phyloP scores from a whole-genome alignment of 768 basidiomycete species.

The Boletus rex-veris region DNA sequence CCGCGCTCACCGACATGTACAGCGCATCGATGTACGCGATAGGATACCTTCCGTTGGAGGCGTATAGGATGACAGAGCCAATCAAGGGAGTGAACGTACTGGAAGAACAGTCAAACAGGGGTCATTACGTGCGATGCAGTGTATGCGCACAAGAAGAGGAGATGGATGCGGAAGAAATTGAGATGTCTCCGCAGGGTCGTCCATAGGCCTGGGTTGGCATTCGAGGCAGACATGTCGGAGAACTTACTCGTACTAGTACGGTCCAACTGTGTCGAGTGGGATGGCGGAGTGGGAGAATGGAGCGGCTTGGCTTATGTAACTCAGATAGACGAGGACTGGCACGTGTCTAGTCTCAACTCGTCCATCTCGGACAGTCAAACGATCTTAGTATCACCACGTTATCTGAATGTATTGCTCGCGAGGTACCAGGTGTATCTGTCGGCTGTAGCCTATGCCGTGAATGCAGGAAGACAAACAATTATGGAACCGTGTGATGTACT shows the following conservation, averaged over 20 bases:
- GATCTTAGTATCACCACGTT: neutral
- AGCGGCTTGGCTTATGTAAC: too few species aligned
- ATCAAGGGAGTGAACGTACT: constrained; percentile 79
- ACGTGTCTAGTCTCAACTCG: neutral
- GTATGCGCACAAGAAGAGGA: constrained; percentile 58
- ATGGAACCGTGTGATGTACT: constrained; percentile 22
- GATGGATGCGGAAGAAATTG: constrained; percentile 65
- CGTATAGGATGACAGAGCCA: constrained; percentile 78
- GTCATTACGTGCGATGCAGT: constrained; percentile 2
- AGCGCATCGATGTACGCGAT: constrained; percentile 76
- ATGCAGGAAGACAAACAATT: constrained; percentile 18
- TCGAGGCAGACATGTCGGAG: constrained; percentile 3
- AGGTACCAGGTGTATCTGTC: constrained; percentile 20
- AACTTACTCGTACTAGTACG: too few species aligned
- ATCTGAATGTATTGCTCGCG: constrained; percentile 22
- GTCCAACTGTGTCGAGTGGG: too few species aligned
- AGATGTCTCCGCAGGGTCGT: constrained; percentile 42
- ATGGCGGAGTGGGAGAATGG: too few species aligned
- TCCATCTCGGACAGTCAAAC: neutral
- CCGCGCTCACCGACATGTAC: constrained; percentile 72
- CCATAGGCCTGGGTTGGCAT: constrained; percentile 15
- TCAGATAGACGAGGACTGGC: neutral
- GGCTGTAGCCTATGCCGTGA: constrained; percentile 24
- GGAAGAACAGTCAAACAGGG: constrained; percentile 9
- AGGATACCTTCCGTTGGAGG: constrained; percentile 68